Percentiles rank a stretch among this genome's conserved stretches.
These are phyloP conservation scores for Oidium heveae DNA, from an alignment of 2,329 filamentous ascomycete species.

Conservation along the genomic window DNA sequence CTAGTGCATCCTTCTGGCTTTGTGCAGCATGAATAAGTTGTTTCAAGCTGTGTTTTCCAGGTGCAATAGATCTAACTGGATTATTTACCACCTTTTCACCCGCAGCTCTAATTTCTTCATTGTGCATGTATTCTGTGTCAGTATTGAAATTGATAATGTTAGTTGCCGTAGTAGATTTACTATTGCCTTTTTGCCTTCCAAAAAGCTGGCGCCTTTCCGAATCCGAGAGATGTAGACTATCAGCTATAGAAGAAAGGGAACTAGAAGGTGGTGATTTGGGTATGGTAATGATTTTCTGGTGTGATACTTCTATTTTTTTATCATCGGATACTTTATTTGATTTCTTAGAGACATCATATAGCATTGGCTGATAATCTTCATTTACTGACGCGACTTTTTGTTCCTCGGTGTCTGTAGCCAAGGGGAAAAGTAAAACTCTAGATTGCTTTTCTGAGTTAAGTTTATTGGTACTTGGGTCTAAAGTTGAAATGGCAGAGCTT, in stretches of 20 bases:
- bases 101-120: slow-evolving; percentile 47
- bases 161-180: slow-evolving; percentile 19
- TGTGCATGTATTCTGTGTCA: slow-evolving; percentile 63
- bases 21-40: slow-evolving; percentile 68
- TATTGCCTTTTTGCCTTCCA: slow-evolving; percentile 33
- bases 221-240: slow-evolving; percentile 54
- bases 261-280: slow-evolving; percentile 16
- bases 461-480: slow-evolving; percentile 4
- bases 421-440: slow-evolving; percentile 48
- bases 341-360: slow-evolving; percentile 14
- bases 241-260: slow-evolving; percentile 44
- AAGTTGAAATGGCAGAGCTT: neutral
- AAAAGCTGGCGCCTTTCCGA: slow-evolving; percentile 64
- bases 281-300: slow-evolving; percentile 12
- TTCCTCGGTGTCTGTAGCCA: slow-evolving; percentile 19
- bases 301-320: slow-evolving; percentile 7
- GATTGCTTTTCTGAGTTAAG: slow-evolving; percentile 10
- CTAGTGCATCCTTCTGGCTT: slow-evolving; percentile 62
- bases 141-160: slow-evolving; percentile 72
- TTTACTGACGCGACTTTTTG: slow-evolving; percentile 2
- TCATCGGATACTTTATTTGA: slow-evolving; percentile 3
- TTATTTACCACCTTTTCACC: slow-evolving; percentile 52
- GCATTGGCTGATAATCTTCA: slow-evolving; percentile 26
- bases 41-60: slow-evolving; percentile 71
- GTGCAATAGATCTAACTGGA: slow-evolving; percentile 56